A percentile compares a stretch with the other conserved stretches of the same genome.
phyloP scores from a whole-genome alignment of 768 basidiomycete genomes.

The Leccinum obscurum region DNA sequence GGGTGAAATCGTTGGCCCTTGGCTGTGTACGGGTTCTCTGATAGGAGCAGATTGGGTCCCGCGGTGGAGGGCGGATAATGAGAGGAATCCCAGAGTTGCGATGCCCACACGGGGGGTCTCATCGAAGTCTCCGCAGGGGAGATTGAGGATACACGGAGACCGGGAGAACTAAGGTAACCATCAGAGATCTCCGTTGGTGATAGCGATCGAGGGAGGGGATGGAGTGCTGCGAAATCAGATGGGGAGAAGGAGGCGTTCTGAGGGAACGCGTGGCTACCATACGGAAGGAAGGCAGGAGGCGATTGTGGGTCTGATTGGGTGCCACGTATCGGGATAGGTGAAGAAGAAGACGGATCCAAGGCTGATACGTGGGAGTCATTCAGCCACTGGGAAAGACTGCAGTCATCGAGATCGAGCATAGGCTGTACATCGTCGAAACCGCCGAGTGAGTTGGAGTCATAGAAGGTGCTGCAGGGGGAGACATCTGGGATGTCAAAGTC shows the following conservation, averaged over 20 bases:
- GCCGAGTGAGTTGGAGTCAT: conserved; percentile 33
- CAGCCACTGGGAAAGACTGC: conserved; percentile 58
- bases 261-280: conserved; percentile 47
- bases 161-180: conserved; percentile 40
- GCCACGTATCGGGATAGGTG: conserved; percentile 64
- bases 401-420: conserved; percentile 42
- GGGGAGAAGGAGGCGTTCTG: conserved; percentile 60
- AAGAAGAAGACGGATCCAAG: conserved; percentile 41
- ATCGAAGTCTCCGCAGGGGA: conserved; percentile 63
- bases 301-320: conserved; percentile 43
- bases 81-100: conserved; percentile 63
- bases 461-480: conserved; percentile 38
- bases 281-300: conserved; percentile 50
- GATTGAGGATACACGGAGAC: conserved; percentile 52
- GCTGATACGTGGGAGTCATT: conserved; percentile 52
- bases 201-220: conserved; percentile 61
- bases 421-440: conserved; percentile 35
- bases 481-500: conserved; percentile 45
- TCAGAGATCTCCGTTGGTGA: conserved; percentile 58
- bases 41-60: conserved; percentile 48
- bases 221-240: conserved; percentile 57
- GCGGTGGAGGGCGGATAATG: conserved; percentile 46
- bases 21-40: conserved; percentile 42
- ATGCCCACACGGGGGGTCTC: conserved; percentile 62
- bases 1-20: conserved; percentile 39